Evolutionary conservation across 2,329 filamentous ascomycete genomes (phyloP).

Genomic region (Trichophaea hybrida): DNA sequence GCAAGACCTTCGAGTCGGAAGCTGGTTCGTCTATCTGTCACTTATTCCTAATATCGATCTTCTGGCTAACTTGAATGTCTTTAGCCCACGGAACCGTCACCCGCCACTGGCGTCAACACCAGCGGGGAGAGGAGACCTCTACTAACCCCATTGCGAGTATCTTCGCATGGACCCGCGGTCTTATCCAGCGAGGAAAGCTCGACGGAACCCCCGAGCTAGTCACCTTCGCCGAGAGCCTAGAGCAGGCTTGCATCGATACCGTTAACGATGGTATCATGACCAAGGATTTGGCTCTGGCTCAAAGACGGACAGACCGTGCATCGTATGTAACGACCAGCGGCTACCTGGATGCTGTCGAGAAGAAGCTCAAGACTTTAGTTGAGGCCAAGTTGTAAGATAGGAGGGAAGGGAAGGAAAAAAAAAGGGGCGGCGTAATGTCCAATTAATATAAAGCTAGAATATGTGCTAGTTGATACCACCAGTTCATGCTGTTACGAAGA

Average conservation of each 20-base stretch:
- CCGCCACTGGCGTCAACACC: constrained; percentile 95
- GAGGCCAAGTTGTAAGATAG: constrained; percentile 9
- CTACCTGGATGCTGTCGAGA: constrained; percentile 88
- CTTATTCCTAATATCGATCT: neutral
- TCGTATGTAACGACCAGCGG: constrained; percentile 85
- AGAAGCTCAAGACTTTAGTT: constrained; percentile 53
- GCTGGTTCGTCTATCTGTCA: constrained; percentile 34
- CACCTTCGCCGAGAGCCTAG: constrained; percentile 77
- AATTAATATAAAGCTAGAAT: neutral
- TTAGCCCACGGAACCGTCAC: constrained; percentile 89
- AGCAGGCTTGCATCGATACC: constrained; percentile 86
- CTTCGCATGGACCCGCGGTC: constrained; percentile 95
- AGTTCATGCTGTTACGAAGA: too few relatives aligned
- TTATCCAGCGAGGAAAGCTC: constrained; percentile 82
- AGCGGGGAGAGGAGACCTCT: constrained; percentile 92
- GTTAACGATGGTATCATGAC: constrained; percentile 98
- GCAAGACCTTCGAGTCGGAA: constrained; percentile 94
- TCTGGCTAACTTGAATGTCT: neutral
- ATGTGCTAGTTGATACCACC: neutral
- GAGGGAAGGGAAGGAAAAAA: neutral
- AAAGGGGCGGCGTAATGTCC: neutral
- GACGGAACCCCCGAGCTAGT: constrained; percentile 87
- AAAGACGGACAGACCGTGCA: constrained; percentile 68
- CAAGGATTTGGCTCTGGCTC: constrained; percentile 93
- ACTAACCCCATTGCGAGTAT: constrained; percentile 98